Evolutionary conservation across 1,284 basidiomycete species (phyloP).

Genomic region (Moesziomyces sp.): DNA sequence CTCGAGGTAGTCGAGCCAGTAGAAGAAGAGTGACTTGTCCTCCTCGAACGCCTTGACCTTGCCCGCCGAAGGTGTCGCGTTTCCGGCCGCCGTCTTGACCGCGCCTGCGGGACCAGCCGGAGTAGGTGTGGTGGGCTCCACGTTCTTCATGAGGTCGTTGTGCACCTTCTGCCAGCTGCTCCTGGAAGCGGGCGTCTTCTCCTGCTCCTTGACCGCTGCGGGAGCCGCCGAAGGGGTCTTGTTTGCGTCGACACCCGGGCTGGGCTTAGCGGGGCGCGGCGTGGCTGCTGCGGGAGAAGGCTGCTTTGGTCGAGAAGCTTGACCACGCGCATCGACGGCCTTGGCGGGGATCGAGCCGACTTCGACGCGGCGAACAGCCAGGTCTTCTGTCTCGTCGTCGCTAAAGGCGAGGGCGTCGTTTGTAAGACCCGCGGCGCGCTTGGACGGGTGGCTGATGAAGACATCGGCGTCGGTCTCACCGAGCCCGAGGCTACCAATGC

Average conservation of each 20-base stretch:
- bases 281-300: constrained; percentile 17
- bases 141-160: constrained; percentile 45
- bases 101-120: constrained; percentile 15
- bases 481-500: constrained; percentile 47
- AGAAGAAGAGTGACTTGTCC: constrained; percentile 63
- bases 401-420: constrained; percentile 50
- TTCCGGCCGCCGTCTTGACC: constrained; percentile 22
- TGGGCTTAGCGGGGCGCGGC: constrained; percentile 12
- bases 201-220: constrained; percentile 10
- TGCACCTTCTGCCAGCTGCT: constrained; percentile 56
- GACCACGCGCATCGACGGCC: constrained; percentile 30
- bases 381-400: constrained; percentile 46
- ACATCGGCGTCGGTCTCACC: constrained; percentile 33
- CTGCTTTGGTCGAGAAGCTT: constrained; percentile 26
- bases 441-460: constrained; percentile 38
- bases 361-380: constrained; percentile 49
- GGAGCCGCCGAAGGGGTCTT: constrained; percentile 9
- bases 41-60: constrained; percentile 55
- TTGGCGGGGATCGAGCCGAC: constrained; percentile 35
- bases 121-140: constrained; percentile 32
- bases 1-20: constrained; percentile 65
- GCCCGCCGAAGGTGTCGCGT: constrained; percentile 21
- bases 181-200: constrained; percentile 20
- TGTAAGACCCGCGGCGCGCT: constrained; percentile 44
- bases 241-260: neutral